A percentile compares a stretch with the other conserved stretches of the same genome.
Conservation (phyloP, 345 rosid genomes). For the Eucalyptus tenuipes region DNA sequence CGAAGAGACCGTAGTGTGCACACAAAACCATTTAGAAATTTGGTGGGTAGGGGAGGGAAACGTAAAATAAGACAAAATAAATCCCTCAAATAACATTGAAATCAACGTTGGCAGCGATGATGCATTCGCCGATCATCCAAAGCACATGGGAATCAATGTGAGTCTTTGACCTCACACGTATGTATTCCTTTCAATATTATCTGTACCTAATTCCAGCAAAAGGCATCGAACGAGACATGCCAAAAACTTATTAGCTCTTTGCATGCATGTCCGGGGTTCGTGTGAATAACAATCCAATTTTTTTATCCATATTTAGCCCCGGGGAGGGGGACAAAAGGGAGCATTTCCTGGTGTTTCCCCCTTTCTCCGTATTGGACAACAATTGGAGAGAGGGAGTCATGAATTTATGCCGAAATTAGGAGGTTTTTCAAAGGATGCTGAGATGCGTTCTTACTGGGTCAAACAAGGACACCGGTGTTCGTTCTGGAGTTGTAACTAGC, state of each 20-base stretch:
- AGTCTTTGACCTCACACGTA: not conserved
- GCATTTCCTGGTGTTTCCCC: not conserved
- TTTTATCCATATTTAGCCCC: not conserved
- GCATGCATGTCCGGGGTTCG: not conserved
- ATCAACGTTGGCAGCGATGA: not conserved
- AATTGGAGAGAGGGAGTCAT: not conserved
- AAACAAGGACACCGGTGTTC: not conserved
- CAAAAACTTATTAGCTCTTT: not conserved
- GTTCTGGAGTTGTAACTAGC: not conserved
- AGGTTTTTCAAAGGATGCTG: not conserved
- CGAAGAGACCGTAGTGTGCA: not conserved
- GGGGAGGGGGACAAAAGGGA: not conserved
- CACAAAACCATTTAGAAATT: not conserved
- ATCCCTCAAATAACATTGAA: not conserved
- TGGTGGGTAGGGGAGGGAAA: not conserved
- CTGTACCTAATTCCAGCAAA: not conserved
- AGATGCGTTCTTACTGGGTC: not conserved
- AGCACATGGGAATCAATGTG: not conserved
- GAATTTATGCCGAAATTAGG: not conserved
- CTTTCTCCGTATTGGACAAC: not conserved
- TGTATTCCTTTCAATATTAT: not conserved
- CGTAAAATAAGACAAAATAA: not conserved
- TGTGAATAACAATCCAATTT: not conserved
- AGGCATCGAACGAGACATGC: not conserved
- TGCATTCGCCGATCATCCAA: not conserved